Base-by-base conservation (phyloP, 2,329 filamentous ascomycete species). In the Neocatenulostroma microsporum region DNA sequence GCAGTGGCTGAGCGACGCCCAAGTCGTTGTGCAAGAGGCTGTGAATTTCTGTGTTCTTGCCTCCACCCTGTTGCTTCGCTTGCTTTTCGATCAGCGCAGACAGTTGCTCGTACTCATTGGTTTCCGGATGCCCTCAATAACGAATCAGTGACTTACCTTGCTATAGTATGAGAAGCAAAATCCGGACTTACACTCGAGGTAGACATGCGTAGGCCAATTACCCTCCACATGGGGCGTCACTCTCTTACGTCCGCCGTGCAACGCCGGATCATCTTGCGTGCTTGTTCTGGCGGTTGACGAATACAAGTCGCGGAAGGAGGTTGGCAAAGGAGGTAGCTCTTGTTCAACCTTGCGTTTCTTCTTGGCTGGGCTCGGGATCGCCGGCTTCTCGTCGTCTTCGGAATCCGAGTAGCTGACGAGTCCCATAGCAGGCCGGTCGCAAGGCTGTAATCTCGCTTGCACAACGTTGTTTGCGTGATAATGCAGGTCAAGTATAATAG, bases 131-230 rank as follows among this genome's bases (percentile, higher is more conserved):
- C 77, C 75, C 75, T 79, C 46, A 12, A 17, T 11, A n/a, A 24
- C 9, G 14, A 4, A 14, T 37, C 21, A 37, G 34, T 24, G 26
- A 37, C 34, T 15, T 30, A 37, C 34, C 34, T 37, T 24, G 9
- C 11, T n/a, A 3, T 4, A 9, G 11, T 5, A 5, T 4, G 12
- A 12, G 5, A 23, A 15, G 25, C 10, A 3, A 19, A 15, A n/a
- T 14, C n/a, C 9, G n/a, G 31, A 67, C 78, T 63, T 70, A 93
- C 91, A 98, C 66, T 96, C 89, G 39, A 94, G 69, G 60, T 94
- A 96, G 30, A 96, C 58, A 62, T 96, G 89, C 21, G 80, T 86
- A 1, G 89, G 86, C 91, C 91, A 98, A 60, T 87, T 85, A 42
- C 91, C 91, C 41, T 79, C 76, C 18, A 89, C 69, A 62, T 98